A percentile compares a stretch with the other conserved stretches of the same genome.
These are phyloP conservation scores for Lecanicillium sp. DNA, from an alignment of 2,329 filamentous ascomycete species.

Conservation along the genomic window DNA sequence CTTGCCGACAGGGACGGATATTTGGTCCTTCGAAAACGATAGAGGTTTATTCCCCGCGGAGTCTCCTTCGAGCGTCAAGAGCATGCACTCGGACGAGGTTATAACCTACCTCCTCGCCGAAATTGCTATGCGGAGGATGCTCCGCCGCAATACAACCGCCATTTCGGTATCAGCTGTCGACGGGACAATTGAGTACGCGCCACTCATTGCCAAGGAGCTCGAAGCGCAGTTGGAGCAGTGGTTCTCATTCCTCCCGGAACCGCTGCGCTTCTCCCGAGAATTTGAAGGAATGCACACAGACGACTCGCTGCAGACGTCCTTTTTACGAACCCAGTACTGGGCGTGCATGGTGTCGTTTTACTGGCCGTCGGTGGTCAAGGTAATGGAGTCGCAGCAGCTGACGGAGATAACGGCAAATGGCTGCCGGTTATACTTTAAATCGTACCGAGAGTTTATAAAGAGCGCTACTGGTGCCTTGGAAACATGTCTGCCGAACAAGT, in stretches of 20 bases:
- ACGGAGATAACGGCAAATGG: slow-evolving; percentile 3
- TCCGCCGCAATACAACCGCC: slow-evolving; percentile 20
- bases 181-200: slow-evolving; percentile 16
- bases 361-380: slow-evolving; percentile 34
- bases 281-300: slow-evolving; percentile 5
- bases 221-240: slow-evolving; percentile 25
- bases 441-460: slow-evolving; percentile 5
- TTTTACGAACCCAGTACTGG: slow-evolving; percentile 19
- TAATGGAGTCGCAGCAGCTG: slow-evolving; percentile 5
- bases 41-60: slow-evolving; percentile 4
- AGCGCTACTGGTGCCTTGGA: slow-evolving; percentile 3
- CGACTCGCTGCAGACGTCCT: slow-evolving; percentile 3
- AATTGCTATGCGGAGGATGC: slow-evolving; percentile 24
- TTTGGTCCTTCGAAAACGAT: slow-evolving; percentile 15
- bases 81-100: slow-evolving; percentile 8
- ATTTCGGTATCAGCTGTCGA: slow-evolving; percentile 12
- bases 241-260: slow-evolving; percentile 14
- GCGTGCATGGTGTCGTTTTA: slow-evolving; percentile 19
- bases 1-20: slow-evolving; percentile 15
- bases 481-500: slow-evolving; percentile 6
- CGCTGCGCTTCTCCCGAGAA: slow-evolving; percentile 7
- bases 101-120: slow-evolving; percentile 22
- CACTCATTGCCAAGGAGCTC: slow-evolving; percentile 21
- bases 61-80: background rate
- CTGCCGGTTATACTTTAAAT: slow-evolving; percentile 3